These are phyloP conservation scores for Suhomyces tanzawaensis DNA, from an alignment of 805 yeast species.

Conservation along the genomic window DNA sequence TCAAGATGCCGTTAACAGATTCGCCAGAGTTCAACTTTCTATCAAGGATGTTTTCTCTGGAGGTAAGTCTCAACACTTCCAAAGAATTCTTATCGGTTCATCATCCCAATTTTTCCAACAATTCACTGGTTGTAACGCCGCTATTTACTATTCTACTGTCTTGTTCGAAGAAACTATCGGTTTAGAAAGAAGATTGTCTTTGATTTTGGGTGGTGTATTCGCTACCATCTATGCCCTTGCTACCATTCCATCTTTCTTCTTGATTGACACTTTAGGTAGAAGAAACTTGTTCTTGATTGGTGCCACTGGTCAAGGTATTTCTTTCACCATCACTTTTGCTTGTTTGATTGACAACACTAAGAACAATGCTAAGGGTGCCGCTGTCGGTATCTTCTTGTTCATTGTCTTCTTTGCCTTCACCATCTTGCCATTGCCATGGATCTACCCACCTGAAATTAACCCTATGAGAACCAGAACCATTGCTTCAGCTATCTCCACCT, in stretches of 20 bases:
- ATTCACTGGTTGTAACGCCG: constrained; percentile 69
- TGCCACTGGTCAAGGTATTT: constrained; percentile 40
- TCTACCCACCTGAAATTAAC: constrained; percentile 47
- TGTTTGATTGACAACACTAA: constrained; percentile 33
- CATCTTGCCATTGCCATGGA: constrained; percentile 46
- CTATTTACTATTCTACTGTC: constrained; percentile 63
- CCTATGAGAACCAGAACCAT: constrained; percentile 47
- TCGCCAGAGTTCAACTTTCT: constrained; percentile 44
- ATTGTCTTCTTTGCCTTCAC: constrained; percentile 45
- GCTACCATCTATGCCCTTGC: constrained; percentile 59
- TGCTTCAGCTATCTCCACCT: constrained; percentile 43
- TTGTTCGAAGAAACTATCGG: constrained; percentile 52
- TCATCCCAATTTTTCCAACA: constrained; percentile 70
- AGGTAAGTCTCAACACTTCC: constrained; percentile 61
- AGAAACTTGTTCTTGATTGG: constrained; percentile 45
- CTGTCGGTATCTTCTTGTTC: constrained; percentile 45
- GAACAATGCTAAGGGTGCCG: constrained; percentile 43
- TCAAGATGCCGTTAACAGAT: constrained; percentile 50
- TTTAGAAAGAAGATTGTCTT: constrained; percentile 49
- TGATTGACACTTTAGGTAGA: constrained; percentile 44
- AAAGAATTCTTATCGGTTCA: constrained; percentile 59
- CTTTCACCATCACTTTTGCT: constrained; percentile 41
- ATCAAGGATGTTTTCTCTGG: constrained; percentile 43
- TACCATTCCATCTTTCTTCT: constrained; percentile 45
- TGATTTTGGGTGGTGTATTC: constrained; percentile 64